Evolutionary conservation across 352 stramenopile genomes (phyloP).

Genomic region (Phytophthora hibernalis): DNA sequence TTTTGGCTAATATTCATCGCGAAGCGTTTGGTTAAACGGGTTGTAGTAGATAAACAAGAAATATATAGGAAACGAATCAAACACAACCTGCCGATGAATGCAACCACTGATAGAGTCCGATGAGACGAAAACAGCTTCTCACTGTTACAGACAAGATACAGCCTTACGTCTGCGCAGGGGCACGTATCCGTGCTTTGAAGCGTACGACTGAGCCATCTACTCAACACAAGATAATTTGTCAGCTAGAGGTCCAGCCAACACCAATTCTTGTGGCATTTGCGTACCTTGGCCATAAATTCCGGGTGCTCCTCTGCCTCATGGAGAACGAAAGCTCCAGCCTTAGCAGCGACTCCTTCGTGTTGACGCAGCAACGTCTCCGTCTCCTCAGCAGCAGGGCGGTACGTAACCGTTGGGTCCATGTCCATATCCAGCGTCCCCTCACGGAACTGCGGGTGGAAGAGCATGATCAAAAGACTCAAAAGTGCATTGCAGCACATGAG

Average conservation of each 20-base stretch:
- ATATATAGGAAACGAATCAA: conserved; percentile 32
- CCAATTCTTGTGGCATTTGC: background rate
- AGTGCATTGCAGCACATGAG: conserved; percentile 84
- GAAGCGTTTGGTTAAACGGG: conserved; percentile 13
- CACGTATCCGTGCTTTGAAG: conserved; percentile 52
- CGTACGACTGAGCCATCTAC: conserved; percentile 58
- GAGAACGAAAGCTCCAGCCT: conserved; percentile 73
- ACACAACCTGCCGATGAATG: conserved; percentile 19
- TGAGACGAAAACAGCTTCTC: background rate
- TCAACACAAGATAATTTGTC: conserved; percentile 8
- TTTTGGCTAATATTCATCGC: too few species aligned
- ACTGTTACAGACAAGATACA: background rate
- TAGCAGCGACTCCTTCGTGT: conserved; percentile 65
- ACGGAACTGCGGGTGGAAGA: conserved; percentile 89
- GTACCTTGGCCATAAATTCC: conserved; percentile 74
- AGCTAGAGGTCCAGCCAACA: background rate
- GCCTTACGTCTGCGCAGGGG: conserved; percentile 46
- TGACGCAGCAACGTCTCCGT: conserved; percentile 69
- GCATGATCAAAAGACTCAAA: conserved; percentile 81
- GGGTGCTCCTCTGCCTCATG: conserved; percentile 77
- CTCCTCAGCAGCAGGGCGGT: conserved; percentile 70
- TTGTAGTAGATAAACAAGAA: conserved; percentile 28
- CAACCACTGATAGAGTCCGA: background rate
- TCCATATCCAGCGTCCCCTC: conserved; percentile 67
- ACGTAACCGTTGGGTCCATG: conserved; percentile 83